These are phyloP conservation scores for Tetrapisispora fleetii DNA, from an alignment of 805 yeast species.

Conservation along the genomic window DNA sequence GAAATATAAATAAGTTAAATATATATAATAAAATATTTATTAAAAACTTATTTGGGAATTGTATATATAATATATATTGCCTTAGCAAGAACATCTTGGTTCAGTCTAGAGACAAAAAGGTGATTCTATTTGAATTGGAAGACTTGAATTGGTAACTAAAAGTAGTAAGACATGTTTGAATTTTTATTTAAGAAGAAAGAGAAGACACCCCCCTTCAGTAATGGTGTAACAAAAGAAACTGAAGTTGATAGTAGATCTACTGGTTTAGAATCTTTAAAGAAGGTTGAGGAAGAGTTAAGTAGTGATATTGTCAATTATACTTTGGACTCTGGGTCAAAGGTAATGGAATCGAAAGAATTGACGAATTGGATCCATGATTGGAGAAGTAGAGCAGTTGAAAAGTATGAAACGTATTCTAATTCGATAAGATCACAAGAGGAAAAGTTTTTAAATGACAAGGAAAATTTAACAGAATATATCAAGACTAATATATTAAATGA, in stretches of 20 bases:
- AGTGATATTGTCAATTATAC: background rate
- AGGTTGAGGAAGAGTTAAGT: background rate
- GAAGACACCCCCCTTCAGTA: background rate
- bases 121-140: too few relatives aligned
- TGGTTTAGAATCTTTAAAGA: background rate
- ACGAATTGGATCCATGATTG: constrained; percentile 7
- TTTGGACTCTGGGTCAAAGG: constrained; percentile 9
- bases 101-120: too few relatives aligned
- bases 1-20: too few relatives aligned
- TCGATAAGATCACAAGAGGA: constrained; percentile 6
- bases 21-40: too few relatives aligned
- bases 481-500: constrained; percentile 16
- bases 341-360: constrained; percentile 7
- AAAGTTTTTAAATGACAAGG: background rate
- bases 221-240: background rate
- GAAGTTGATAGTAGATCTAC: background rate
- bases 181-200: background rate
- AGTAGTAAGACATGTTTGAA: background rate
- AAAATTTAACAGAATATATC: constrained; percentile 5
- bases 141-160: too few relatives aligned
- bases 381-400: constrained; percentile 8
- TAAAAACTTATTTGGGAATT: too few relatives aligned
- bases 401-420: constrained; percentile 2
- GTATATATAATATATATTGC: too few relatives aligned
- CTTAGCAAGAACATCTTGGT: too few relatives aligned